phyloP scores from a whole-genome alignment of 2,329 filamentous ascomycete species.

The Alternaria atra region DNA sequence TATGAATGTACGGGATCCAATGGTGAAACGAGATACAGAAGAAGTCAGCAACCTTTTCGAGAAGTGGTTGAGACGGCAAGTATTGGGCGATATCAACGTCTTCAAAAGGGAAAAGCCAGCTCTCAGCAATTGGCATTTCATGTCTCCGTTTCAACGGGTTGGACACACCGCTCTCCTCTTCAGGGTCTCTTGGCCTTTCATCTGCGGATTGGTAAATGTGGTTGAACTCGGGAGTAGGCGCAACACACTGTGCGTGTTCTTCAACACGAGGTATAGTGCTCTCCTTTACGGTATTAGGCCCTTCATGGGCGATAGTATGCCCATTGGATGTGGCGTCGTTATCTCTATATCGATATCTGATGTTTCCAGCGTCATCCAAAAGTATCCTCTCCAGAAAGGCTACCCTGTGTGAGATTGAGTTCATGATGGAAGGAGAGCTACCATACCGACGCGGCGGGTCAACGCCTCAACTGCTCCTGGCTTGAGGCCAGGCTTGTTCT shows the following conservation, averaged over 20 bases:
- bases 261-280: neutral
- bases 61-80: conserved; percentile 36
- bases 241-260: conserved; percentile 5
- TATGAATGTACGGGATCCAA: conserved; percentile 48
- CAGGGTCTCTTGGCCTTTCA: neutral
- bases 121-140: conserved; percentile 23
- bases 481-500: conserved; percentile 47
- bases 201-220: neutral
- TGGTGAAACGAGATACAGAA: conserved; percentile 48
- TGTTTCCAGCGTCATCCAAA: conserved; percentile 37
- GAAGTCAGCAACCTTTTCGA: conserved; percentile 40
- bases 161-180: neutral
- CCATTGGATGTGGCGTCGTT: conserved; percentile 1
- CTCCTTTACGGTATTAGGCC: conserved; percentile 2
- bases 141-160: conserved; percentile 40
- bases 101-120: conserved; percentile 30
- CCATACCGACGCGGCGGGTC: conserved; percentile 44
- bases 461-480: conserved; percentile 46
- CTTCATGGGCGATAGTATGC: neutral
- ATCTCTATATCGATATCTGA: conserved; percentile 32
- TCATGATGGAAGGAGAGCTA: neutral
- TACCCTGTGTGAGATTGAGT: conserved; percentile 25
- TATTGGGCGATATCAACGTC: conserved; percentile 37
- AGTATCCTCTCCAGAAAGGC: conserved; percentile 44
- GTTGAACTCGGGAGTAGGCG: neutral